A percentile compares a stretch with the other conserved stretches of the same genome.
phyloP scores from a whole-genome alignment of 2,329 filamentous ascomycete genomes.

The Cercospora sesami region DNA sequence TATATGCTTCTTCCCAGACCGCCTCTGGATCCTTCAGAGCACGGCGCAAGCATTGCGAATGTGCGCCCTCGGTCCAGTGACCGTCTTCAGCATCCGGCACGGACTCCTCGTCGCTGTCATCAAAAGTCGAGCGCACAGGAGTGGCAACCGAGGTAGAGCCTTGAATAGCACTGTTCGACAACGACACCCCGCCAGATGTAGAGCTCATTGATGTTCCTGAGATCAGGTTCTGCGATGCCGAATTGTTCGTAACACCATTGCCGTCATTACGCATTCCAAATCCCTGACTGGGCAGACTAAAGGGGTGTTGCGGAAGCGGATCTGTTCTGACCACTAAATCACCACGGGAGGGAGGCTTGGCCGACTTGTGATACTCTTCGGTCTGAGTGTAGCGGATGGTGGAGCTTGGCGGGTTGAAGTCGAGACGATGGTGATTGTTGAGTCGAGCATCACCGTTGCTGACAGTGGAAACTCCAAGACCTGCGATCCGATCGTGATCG shows the following conservation, averaged over 20 bases:
- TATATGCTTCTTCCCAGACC: slow-evolving; percentile 28
- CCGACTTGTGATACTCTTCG: slow-evolving; percentile 21
- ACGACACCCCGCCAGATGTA: not conserved
- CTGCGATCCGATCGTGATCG: not conserved
- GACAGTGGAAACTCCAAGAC: not conserved
- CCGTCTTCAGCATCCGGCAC: not conserved
- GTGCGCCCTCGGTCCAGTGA: slow-evolving; percentile 22
- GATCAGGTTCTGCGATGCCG: not conserved
- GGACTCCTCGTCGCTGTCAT: not conserved
- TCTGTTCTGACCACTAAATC: slow-evolving; percentile 12
- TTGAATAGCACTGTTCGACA: not conserved
- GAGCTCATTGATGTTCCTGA: not conserved
- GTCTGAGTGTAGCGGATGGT: slow-evolving; percentile 20
- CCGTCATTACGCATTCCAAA: not conserved
- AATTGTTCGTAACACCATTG: not conserved
- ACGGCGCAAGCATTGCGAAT: slow-evolving; percentile 22
- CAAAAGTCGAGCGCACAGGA: not conserved
- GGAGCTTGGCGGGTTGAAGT: slow-evolving; percentile 4
- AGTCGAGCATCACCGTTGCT: not conserved
- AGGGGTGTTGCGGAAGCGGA: slow-evolving; percentile 18
- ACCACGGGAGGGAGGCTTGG: not conserved
- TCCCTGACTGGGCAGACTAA: not conserved
- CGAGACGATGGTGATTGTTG: slow-evolving; percentile 6
- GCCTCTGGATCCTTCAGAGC: slow-evolving; percentile 24
- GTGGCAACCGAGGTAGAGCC: slow-evolving; percentile 4